Base-by-base conservation (phyloP, 495 filamentous ascomycete species). In the Aspergillus avenaceus region DNA sequence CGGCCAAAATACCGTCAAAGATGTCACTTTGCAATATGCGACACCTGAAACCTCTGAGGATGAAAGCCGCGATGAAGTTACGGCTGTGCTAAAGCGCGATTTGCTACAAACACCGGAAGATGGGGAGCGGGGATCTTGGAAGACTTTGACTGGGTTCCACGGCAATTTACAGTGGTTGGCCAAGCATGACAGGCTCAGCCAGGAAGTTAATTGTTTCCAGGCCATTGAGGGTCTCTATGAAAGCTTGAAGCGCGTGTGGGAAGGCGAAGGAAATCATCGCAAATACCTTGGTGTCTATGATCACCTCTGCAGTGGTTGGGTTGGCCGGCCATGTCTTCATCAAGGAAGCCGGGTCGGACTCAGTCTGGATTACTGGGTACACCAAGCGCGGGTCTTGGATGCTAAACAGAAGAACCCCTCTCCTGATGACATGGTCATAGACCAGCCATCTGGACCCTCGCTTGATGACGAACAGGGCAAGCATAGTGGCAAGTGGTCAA, bases 351-450 rank as follows among this genome's bases (percentile, higher is more conserved):
- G 80, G 44, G 66, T 96, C 3, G 92, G 93, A 8, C 66, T 97
- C 45, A 80, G 81, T 21, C 56, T 97, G 31, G 87, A 96, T 52
- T 98, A 95, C 64, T 97, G 91, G 93, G 83, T 82, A 56, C 79
- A 85, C 38, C 75, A 74, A 38, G 75, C 80, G 25, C 74, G 78
- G 22, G 55, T 82, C 37, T 52, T 69, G 6, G 66, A 72, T 54
- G 50, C 62, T 23, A 72, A 71, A 46, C 54, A 51, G 51, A 52
- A 48, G 56, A 72, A 42, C 49, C 70, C 25, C 49, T 69, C 55
- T 8, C 7, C 61, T 9, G 66, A 73, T 28, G 63, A 62, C 13
- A 73, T 73, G 69, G 62, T 45, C 2, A 54, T 72, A 44, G 72
- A 76, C 28, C 58, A 67, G 28, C 41, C 59, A 12, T 41, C 59